Evolutionary conservation across 176 grass and related monocot species (phyloP).

Genomic region (Musa acuminata): DNA sequence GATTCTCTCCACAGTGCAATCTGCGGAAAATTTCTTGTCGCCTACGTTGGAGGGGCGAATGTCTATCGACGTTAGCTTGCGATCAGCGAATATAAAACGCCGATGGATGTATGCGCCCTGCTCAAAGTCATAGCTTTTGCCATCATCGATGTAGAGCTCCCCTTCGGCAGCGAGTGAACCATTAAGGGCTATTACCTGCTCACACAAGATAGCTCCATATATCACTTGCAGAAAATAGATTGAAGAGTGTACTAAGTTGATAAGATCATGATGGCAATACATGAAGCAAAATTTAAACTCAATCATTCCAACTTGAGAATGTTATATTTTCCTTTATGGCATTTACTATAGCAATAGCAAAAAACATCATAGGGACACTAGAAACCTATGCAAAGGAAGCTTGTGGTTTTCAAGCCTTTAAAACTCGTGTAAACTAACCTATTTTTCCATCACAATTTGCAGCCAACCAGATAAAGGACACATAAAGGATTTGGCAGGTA

Average conservation of each 20-base stretch:
- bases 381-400: neutral
- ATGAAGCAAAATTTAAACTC: too few species aligned
- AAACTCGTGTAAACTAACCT: neutral
- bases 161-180: slow-evolving; percentile 73
- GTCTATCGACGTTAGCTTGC: slow-evolving; percentile 59
- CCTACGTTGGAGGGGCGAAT: slow-evolving; percentile 29
- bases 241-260: neutral
- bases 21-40: slow-evolving; percentile 54
- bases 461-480: neutral
- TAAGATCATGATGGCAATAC: too few species aligned
- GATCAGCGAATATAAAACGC: slow-evolving; percentile 60
- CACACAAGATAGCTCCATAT: neutral
- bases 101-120: slow-evolving; percentile 85
- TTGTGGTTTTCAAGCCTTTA: neutral
- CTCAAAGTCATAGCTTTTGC: slow-evolving; percentile 76
- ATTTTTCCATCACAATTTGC: neutral
- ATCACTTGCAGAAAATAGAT: neutral
- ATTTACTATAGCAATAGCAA: neutral
- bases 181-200: slow-evolving; percentile 86
- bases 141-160: slow-evolving; percentile 88
- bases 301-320: neutral
- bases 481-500: neutral
- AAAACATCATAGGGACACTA: neutral
- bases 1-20: slow-evolving; percentile 68
- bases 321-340: neutral